These are phyloP conservation scores for Ceratobasidium theobromae DNA, from an alignment of 1,284 basidiomycete species.

Conservation along the genomic window DNA sequence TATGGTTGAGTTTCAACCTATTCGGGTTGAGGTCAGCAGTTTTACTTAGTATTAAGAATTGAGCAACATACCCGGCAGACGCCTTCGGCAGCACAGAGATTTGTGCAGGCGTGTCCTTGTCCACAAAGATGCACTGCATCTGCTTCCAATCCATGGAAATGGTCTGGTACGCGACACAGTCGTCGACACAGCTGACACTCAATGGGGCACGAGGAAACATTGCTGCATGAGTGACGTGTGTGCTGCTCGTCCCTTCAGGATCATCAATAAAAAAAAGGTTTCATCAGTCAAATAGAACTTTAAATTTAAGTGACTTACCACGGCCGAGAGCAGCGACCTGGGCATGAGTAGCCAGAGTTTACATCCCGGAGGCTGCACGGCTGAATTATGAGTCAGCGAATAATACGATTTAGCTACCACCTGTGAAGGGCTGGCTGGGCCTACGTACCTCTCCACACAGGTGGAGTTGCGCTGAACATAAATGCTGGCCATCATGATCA, in stretches of 20 bases:
- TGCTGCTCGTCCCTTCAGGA: conserved; percentile 52
- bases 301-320: conserved; percentile 41
- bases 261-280: not conserved
- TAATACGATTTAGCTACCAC: too few relatives aligned
- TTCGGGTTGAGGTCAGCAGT: conserved; percentile 38
- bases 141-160: conserved; percentile 54
- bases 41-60: not conserved
- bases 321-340: conserved; percentile 48
- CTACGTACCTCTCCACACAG: conserved; percentile 56
- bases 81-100: conserved; percentile 48
- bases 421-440: not conserved
- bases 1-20: conserved; percentile 58
- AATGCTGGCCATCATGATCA: conserved; percentile 51
- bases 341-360: conserved; percentile 41
- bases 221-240: conserved; percentile 51
- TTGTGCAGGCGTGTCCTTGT: conserved; percentile 47
- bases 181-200: conserved; percentile 56
- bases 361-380: conserved; percentile 50
- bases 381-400: conserved; percentile 41
- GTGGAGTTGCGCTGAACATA: conserved; percentile 56
- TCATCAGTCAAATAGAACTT: not conserved
- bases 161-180: conserved; percentile 51
- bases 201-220: conserved; percentile 53
- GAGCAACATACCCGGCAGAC: conserved; percentile 12
- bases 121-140: conserved; percentile 58